Percentiles rank a stretch among this genome's conserved stretches.
Evolutionary conservation across 257 asterid species (phyloP).

Genomic region (Nicotiana benthamiana): DNA sequence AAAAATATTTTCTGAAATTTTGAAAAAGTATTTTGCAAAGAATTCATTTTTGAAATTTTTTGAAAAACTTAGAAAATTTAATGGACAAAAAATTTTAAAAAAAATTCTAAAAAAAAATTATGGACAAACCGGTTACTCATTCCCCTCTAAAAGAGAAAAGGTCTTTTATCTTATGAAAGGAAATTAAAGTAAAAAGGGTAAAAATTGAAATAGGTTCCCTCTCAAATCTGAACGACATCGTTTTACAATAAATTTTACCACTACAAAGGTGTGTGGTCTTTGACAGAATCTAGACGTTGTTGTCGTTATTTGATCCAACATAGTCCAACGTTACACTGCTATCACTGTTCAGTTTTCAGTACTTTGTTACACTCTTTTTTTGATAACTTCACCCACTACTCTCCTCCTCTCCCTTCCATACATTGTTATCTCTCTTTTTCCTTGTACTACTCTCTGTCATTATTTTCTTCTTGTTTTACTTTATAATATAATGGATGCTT

Average conservation of each 20-base stretch:
- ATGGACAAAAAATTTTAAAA: too few relatives aligned
- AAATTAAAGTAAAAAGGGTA: neutral
- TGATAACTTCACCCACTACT: neutral
- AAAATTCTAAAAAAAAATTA: too few relatives aligned
- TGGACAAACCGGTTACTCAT: too few relatives aligned
- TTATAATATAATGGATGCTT: neutral
- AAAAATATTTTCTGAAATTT: too few relatives aligned
- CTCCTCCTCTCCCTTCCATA: neutral
- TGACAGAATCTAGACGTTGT: neutral
- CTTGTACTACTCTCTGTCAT: neutral
- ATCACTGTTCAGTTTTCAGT: neutral
- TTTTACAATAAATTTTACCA: too few relatives aligned
- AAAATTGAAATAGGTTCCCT: neutral
- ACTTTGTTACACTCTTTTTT: neutral
- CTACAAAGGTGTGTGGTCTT: too few relatives aligned
- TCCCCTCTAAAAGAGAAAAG: neutral
- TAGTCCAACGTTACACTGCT: constrained; percentile 5
- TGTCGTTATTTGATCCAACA: constrained; percentile 5
- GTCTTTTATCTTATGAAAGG: neutral
- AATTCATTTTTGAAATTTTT: too few relatives aligned
- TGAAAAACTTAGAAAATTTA: too few relatives aligned
- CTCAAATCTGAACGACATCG: neutral
- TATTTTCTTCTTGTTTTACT: neutral
- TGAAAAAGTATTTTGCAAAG: too few relatives aligned
- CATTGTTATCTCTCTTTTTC: neutral